phyloP scores from a whole-genome alignment of 169 alveolate species.

The Babesia ovata region DNA sequence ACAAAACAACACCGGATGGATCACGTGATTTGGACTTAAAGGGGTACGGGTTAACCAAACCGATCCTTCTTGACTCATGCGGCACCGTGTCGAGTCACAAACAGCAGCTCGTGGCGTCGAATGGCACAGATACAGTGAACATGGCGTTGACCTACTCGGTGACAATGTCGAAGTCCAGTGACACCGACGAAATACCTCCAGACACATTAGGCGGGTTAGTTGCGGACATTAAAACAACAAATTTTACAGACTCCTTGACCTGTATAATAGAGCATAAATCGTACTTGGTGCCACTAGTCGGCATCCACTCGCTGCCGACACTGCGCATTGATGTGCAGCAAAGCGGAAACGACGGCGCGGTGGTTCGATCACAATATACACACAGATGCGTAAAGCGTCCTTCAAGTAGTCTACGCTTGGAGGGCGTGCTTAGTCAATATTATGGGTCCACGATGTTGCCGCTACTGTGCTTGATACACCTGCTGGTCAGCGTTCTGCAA shows the following conservation, averaged over 20 bases:
- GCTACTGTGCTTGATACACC: neutral
- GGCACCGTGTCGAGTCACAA: conserved; percentile 1
- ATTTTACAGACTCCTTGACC: neutral
- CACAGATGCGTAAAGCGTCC: neutral
- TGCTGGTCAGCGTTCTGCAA: neutral
- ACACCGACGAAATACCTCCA: conserved; percentile 38
- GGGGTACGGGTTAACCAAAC: conserved; percentile 57
- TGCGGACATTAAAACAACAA: neutral
- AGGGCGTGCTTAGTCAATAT: neutral
- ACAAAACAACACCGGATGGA: conserved; percentile 22
- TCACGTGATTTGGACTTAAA: conserved; percentile 20
- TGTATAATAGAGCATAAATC: neutral
- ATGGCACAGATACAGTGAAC: conserved; percentile 20
- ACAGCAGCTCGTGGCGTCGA: conserved; percentile 26
- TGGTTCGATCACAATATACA: neutral
- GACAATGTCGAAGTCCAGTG: conserved; percentile 13
- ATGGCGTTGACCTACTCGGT: conserved; percentile 33
- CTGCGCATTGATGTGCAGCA: conserved; percentile 38
- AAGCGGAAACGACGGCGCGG: conserved; percentile 16
- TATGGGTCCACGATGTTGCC: conserved; percentile 22
- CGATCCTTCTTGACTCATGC: conserved; percentile 32
- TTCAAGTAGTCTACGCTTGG: neutral
- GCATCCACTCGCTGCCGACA: conserved; percentile 12
- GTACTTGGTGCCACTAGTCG: neutral
- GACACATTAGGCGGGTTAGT: conserved; percentile 53